Conservation (phyloP, 1,284 basidiomycete genomes). For the Melampsora abietis-canadensis region DNA sequence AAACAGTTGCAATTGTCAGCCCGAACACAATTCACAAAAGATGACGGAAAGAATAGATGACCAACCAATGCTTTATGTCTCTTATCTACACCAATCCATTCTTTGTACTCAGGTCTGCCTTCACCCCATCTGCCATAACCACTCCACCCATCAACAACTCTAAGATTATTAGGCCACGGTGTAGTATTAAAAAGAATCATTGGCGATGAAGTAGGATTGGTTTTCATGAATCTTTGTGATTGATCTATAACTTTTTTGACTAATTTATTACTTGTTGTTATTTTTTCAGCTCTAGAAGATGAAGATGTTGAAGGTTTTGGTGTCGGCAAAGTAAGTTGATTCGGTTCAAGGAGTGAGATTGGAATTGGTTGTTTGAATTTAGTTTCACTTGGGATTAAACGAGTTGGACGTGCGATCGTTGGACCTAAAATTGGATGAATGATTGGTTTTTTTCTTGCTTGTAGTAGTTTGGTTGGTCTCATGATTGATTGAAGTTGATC, state of each 20-base stretch:
- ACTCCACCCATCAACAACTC: slow-evolving; percentile 34
- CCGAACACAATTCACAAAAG: not conserved
- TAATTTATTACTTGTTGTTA: slow-evolving; percentile 13
- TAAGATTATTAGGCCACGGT: slow-evolving; percentile 30
- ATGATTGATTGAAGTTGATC: no score
- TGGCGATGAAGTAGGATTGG: not conserved
- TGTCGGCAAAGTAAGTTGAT: slow-evolving; percentile 20
- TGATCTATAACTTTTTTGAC: slow-evolving; percentile 9
- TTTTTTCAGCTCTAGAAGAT: not conserved
- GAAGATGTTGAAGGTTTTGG: slow-evolving; percentile 3
- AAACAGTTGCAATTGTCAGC: not conserved
- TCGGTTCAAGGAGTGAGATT: not conserved
- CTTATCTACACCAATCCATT: slow-evolving; percentile 37
- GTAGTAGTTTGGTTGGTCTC: no score
- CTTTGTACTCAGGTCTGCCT: slow-evolving; percentile 23
- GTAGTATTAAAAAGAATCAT: not conserved
- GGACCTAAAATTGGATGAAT: slow-evolving; percentile 37
- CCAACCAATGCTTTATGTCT: slow-evolving; percentile 33
- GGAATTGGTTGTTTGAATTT: slow-evolving; percentile 24
- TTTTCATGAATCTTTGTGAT: not conserved
- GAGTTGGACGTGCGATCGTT: slow-evolving; percentile 32
- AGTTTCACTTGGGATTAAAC: slow-evolving; percentile 21
- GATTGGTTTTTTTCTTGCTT: slow-evolving; percentile 4
- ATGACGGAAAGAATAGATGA: not conserved
- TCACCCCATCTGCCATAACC: slow-evolving; percentile 39